A percentile compares a stretch with the other conserved stretches of the same genome.
Conservation (phyloP, 225 moss, liverwort and hornwort genomes). For the Anthoceros angustus region DNA sequence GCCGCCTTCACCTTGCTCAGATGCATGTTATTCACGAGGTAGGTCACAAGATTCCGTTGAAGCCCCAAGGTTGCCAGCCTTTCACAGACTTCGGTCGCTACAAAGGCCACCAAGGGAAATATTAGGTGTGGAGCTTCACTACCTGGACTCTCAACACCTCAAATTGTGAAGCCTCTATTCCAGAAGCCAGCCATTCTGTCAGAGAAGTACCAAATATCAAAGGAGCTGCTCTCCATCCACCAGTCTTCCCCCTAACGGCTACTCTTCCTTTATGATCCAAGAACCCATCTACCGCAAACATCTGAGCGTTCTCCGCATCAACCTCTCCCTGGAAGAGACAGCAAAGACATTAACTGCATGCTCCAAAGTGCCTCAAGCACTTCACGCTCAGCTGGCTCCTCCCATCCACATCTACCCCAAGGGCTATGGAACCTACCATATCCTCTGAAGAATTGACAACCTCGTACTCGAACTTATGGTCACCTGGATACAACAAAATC, state of each 20-base stretch:
- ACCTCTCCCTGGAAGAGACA: not conserved
- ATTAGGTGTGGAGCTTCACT: not conserved
- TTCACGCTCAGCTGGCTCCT: not conserved
- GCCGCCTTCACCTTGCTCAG: slow-evolving; percentile 66
- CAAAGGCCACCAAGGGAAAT: not conserved
- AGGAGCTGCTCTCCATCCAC: slow-evolving; percentile 37
- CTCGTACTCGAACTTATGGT: not conserved
- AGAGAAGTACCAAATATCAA: slow-evolving; percentile 24
- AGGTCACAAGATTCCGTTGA: slow-evolving; percentile 75
- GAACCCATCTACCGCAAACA: slow-evolving; percentile 26
- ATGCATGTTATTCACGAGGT: slow-evolving; percentile 63
- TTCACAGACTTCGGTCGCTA: slow-evolving; percentile 90
- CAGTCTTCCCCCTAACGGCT: slow-evolving; percentile 32
- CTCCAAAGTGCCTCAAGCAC: not conserved
- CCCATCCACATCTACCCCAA: not conserved
- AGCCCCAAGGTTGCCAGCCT: slow-evolving; percentile 78
- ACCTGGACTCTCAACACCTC: no score
- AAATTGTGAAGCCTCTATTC: not conserved
- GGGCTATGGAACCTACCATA: not conserved
- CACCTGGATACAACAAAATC: not conserved
- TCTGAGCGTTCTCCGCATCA: not conserved
- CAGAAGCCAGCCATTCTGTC: not conserved
- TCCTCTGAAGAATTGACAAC: not conserved
- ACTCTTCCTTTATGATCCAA: slow-evolving; percentile 29
- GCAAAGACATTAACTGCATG: not conserved